A percentile compares a stretch with the other conserved stretches of the same genome.
These are phyloP conservation scores for Danielia oregonensis DNA, from an alignment of 805 yeast species.

Conservation along the genomic window DNA sequence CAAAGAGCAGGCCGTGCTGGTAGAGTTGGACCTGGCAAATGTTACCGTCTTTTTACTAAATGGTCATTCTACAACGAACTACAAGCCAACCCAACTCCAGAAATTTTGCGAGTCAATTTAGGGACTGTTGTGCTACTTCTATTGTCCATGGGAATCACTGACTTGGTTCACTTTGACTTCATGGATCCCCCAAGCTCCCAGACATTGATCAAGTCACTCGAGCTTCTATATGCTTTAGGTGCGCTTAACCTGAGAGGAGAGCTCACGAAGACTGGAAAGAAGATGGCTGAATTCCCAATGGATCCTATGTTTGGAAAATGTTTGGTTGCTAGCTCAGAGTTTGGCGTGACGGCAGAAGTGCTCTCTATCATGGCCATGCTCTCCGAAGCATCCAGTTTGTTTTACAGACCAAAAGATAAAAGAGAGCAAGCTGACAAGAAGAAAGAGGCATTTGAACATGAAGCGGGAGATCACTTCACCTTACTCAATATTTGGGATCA, in stretches of 20 bases:
- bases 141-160: conserved; percentile 80
- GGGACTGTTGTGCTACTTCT: conserved; percentile 72
- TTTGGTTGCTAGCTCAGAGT: conserved; percentile 57
- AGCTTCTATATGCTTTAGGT: conserved; percentile 79
- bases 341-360: conserved; percentile 63
- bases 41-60: conserved; percentile 80
- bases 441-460: conserved; percentile 50
- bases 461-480: conserved; percentile 77
- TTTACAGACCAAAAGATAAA: conserved; percentile 66
- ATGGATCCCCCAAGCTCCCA: conserved; percentile 85
- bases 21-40: conserved; percentile 45
- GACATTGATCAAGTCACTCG: conserved; percentile 70
- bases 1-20: conserved; percentile 49
- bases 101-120: conserved; percentile 81
- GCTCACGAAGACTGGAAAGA: conserved; percentile 71
- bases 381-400: conserved; percentile 69
- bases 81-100: conserved; percentile 80
- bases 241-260: conserved; percentile 80
- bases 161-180: conserved; percentile 78
- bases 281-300: conserved; percentile 89
- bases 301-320: conserved; percentile 87
- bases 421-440: conserved; percentile 63
- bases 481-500: conserved; percentile 70
- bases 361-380: conserved; percentile 79
- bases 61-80: conserved; percentile 76